A percentile compares a stretch with the other conserved stretches of the same genome.
Evolutionary conservation across 2,329 filamentous ascomycete genomes (phyloP).

Genomic region (Hypoxylon sp.): DNA sequence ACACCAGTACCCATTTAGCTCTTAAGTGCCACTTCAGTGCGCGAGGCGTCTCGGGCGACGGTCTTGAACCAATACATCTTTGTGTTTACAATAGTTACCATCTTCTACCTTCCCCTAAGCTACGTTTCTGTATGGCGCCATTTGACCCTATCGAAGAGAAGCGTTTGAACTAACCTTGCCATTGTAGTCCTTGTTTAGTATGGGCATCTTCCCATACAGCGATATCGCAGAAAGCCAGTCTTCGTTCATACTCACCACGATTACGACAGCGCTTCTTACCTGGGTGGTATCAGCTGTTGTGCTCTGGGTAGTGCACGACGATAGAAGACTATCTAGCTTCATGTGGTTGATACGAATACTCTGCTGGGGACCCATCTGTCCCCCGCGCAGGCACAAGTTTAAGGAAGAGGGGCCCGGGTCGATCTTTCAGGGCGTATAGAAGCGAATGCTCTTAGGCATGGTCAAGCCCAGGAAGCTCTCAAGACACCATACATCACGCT

Average conservation of each 20-base stretch:
- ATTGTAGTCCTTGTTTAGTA: slow-evolving; percentile 30
- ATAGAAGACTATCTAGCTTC: slow-evolving; percentile 19
- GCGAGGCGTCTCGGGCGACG: slow-evolving; percentile 35
- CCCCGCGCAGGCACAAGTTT: not conserved
- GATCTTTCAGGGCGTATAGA: slow-evolving; percentile 20
- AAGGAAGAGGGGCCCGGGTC: not conserved
- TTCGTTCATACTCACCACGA: slow-evolving; percentile 27
- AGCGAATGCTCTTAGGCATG: not conserved
- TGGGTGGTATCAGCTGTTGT: slow-evolving; percentile 31
- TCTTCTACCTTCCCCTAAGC: slow-evolving; percentile 38
- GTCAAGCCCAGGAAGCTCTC: not conserved
- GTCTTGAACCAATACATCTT: slow-evolving; percentile 35
- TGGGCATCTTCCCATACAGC: slow-evolving; percentile 30
- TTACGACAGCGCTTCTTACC: slow-evolving; percentile 25
- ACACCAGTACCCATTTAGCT: slow-evolving; percentile 24
- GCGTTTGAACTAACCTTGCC: not conserved
- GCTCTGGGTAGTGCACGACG: slow-evolving; percentile 35
- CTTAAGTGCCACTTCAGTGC: slow-evolving; percentile 33
- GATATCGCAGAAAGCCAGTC: slow-evolving; percentile 8
- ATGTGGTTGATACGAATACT: slow-evolving; percentile 1
- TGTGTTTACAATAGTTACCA: slow-evolving; percentile 38
- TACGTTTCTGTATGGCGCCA: slow-evolving; percentile 23
- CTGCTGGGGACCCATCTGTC: slow-evolving; percentile 2
- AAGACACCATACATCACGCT: not conserved
- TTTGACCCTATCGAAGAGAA: not conserved